Evolutionary conservation across 176 grass and related monocot species (phyloP).

Genomic region (Avena sativa): DNA sequence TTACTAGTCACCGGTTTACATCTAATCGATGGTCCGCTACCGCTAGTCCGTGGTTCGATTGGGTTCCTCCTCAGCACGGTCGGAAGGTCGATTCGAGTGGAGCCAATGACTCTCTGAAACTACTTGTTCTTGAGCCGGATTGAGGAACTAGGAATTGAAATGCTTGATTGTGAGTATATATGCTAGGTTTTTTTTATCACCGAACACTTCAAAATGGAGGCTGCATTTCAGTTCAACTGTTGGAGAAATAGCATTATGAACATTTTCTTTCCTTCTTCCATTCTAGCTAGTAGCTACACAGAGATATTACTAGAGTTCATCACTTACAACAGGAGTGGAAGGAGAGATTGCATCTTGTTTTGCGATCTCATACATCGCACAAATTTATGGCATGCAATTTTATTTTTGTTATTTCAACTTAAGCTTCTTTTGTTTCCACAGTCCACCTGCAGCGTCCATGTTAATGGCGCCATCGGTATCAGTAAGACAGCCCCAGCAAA

Average conservation of each 20-base stretch:
- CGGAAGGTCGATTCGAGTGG: not conserved
- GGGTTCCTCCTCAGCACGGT: not conserved
- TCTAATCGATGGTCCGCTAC: not conserved
- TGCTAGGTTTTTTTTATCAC: not conserved
- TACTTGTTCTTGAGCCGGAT: not conserved
- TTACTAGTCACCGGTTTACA: not conserved
- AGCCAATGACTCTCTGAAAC: not conserved
- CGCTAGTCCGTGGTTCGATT: not conserved
- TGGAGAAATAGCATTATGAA: not conserved
- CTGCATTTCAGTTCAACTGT: not conserved
- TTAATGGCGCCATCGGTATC: slow-evolving; percentile 41
- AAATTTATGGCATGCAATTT: not conserved
- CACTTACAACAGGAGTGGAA: not conserved
- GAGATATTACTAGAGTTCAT: not conserved
- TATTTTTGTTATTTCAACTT: not conserved
- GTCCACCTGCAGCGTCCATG: not conserved
- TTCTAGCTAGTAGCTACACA: not conserved
- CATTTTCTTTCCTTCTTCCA: not conserved
- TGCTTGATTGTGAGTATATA: not conserved
- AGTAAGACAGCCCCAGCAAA: not conserved
- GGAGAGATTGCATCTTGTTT: not conserved
- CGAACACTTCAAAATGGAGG: not conserved
- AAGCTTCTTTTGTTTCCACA: slow-evolving; percentile 9
- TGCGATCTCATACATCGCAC: not conserved
- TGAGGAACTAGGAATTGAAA: not conserved